Percentiles rank a stretch among this genome's conserved stretches.
These are phyloP conservation scores for Nitzschia sp. DNA, from an alignment of 108 stramenopile genomes.

Conservation along the genomic window DNA sequence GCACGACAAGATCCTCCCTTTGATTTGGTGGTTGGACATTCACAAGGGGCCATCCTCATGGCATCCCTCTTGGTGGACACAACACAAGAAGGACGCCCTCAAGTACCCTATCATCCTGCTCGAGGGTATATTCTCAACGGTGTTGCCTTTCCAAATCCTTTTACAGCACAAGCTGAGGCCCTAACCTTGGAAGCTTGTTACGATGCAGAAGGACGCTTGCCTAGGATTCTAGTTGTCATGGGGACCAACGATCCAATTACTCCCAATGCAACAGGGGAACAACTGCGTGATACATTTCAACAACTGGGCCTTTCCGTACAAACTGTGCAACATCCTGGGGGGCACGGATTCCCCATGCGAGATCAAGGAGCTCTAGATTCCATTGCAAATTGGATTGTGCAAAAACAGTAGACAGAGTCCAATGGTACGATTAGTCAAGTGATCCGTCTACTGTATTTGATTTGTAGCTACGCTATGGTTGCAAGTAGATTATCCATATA, in stretches of 20 bases:
- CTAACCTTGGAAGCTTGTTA: slow-evolving; percentile 4
- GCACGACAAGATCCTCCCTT: slow-evolving; percentile 11
- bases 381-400: slow-evolving; percentile 32
- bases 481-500: neutral
- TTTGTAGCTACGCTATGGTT: neutral
- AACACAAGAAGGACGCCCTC: slow-evolving; percentile 21
- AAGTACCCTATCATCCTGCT: slow-evolving; percentile 39
- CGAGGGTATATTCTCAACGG: slow-evolving; percentile 75
- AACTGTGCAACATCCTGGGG: slow-evolving; percentile 59
- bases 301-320: slow-evolving; percentile 46
- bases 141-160: slow-evolving; percentile 78
- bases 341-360: slow-evolving; percentile 61
- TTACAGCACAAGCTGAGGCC: slow-evolving; percentile 29
- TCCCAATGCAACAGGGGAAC: slow-evolving; percentile 56
- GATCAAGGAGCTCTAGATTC: slow-evolving; percentile 23
- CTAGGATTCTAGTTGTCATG: slow-evolving; percentile 55
- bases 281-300: slow-evolving; percentile 48
- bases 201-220: neutral
- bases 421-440: neutral
- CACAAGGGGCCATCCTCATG: slow-evolving; percentile 79
- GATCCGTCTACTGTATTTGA: neutral
- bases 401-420: neutral
- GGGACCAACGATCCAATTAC: slow-evolving; percentile 68
- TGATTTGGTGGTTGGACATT: slow-evolving; percentile 75
- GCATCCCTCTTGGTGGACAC: slow-evolving; percentile 45